phyloP scores from a whole-genome alignment of 371 early-diverging fungal species.

The Synchytrium microbalum region DNA sequence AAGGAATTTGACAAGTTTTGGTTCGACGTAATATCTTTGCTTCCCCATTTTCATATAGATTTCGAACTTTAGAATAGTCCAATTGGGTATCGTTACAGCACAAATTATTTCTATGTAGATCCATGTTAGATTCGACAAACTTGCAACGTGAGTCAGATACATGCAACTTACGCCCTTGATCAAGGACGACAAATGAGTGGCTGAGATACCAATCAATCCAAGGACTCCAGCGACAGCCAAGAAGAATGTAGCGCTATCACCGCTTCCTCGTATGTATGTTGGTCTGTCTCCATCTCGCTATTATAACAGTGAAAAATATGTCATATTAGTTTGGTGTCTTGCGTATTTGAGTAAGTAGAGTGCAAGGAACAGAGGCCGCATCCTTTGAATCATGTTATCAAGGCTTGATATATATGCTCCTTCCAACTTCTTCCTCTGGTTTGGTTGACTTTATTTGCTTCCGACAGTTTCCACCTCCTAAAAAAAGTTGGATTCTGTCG shows the following conservation, averaged over 20 bases:
- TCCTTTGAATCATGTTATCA: neutral
- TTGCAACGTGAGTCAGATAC: too few species aligned
- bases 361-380: neutral
- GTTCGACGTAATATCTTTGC: too few species aligned
- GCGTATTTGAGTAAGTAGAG: neutral
- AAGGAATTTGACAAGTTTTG: too few species aligned
- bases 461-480: neutral
- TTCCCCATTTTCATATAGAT: too few species aligned
- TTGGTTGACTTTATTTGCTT: conserved; percentile 16
- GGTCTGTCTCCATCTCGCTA: neutral
- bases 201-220: neutral
- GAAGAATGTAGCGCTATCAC: neutral
- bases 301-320: too few species aligned
- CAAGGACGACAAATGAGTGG: neutral
- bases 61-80: too few species aligned
- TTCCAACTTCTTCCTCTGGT: conserved; percentile 23
- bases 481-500: neutral
- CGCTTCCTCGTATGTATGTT: neutral
- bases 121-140: too few species aligned
- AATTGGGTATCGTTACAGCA: too few species aligned
- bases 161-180: neutral
- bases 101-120: too few species aligned
- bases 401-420: too few species aligned
- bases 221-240: neutral
- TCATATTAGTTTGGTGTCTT: neutral